Conservation (phyloP, 371 early-diverging fungal genomes). For the Lichtheimia ramosa region DNA sequence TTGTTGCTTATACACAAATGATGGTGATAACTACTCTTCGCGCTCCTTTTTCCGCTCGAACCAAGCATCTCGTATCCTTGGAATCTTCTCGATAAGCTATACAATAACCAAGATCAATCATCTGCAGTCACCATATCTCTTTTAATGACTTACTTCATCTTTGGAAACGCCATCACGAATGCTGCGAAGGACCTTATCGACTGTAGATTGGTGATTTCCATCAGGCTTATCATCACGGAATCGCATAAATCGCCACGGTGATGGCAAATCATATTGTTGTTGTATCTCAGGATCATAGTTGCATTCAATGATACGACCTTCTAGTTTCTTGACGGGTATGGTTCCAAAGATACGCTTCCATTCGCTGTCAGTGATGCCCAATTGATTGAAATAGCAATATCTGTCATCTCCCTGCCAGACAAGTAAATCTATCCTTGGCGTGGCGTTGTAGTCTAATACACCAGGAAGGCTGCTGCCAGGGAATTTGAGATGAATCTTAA, state of each 20-base stretch:
- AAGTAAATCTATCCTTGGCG: conserved; percentile 52
- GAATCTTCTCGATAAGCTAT: conserved; percentile 17
- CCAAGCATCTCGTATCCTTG: conserved; percentile 14
- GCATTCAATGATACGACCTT: conserved; percentile 73
- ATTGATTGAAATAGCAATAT: conserved; percentile 53
- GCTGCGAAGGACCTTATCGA: conserved; percentile 71
- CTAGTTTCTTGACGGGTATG: conserved; percentile 29
- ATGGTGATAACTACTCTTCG: too few relatives aligned
- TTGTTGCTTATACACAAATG: too few relatives aligned
- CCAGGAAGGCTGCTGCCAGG: conserved; percentile 40
- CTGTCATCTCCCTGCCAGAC: conserved; percentile 62
- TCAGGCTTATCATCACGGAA: conserved; percentile 85
- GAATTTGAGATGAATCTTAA: conserved; percentile 59
- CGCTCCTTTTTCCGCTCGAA: too few relatives aligned
- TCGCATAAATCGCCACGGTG: conserved; percentile 83
- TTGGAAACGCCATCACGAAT: conserved; percentile 75
- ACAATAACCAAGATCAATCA: neutral
- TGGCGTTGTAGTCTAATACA: conserved; percentile 27
- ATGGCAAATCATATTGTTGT: conserved; percentile 32
- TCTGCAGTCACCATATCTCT: neutral
- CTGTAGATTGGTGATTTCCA: conserved; percentile 76
- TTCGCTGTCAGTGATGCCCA: conserved; percentile 63
- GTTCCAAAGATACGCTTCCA: conserved; percentile 43
- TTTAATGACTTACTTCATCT: conserved; percentile 52
- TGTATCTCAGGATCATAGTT: conserved; percentile 55